Percentiles rank a stretch among this genome's conserved stretches.
These are phyloP conservation scores for Bolboschoenus planiculmis DNA, from an alignment of 176 grass and related monocot genomes.

Conservation along the genomic window DNA sequence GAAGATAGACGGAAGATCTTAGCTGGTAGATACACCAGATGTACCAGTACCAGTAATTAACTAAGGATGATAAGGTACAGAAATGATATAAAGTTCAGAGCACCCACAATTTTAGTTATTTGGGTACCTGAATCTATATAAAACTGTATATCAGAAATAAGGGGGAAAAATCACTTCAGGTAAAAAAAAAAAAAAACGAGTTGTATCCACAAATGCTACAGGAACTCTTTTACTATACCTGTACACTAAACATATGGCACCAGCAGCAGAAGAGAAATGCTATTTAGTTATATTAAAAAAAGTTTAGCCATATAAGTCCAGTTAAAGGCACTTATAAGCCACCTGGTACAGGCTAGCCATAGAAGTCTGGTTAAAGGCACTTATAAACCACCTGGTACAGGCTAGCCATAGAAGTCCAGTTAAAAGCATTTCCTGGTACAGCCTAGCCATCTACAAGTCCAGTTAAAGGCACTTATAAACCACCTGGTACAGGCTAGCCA, in stretches of 20 bases:
- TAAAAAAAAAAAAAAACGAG: background rate
- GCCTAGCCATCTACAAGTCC: background rate
- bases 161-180: background rate
- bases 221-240: background rate
- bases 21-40: background rate
- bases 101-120: background rate
- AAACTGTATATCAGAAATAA: background rate
- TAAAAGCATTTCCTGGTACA: too few species aligned
- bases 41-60: background rate
- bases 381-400: too few species aligned
- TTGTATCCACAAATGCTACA: background rate
- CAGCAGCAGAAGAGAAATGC: background rate
- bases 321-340: background rate
- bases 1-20: background rate
- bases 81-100: background rate
- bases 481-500: background rate
- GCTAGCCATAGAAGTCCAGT: background rate
- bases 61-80: background rate
- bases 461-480: background rate
- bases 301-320: background rate
- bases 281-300: background rate
- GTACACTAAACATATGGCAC: background rate
- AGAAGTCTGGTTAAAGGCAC: background rate
- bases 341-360: background rate
- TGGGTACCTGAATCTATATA: background rate